A percentile compares a stretch with the other conserved stretches of the same genome.
Conservation (phyloP, 352 stramenopile species). For the Saprolegnia parasitica region DNA sequence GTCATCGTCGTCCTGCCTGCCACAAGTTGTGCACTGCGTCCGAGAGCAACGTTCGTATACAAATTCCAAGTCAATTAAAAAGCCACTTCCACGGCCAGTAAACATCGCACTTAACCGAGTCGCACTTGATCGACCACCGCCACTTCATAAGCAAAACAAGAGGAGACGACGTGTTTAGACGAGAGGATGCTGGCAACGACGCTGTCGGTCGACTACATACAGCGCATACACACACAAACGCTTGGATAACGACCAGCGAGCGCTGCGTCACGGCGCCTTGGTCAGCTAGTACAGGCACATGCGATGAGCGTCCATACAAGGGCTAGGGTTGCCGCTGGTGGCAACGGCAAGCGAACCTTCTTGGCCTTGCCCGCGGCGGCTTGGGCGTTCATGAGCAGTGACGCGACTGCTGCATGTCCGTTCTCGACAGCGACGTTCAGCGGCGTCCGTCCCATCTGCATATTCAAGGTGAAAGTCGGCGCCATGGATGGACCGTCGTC, state of each 20-base stretch:
- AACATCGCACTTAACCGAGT: background rate
- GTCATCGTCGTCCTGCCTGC: background rate
- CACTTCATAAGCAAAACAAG: too few relatives aligned
- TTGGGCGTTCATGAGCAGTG: constrained; percentile 1
- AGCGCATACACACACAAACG: too few relatives aligned
- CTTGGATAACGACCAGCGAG: too few relatives aligned
- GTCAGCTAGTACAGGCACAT: too few relatives aligned
- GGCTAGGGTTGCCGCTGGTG: too few relatives aligned
- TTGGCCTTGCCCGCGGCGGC: background rate
- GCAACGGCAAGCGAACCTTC: background rate
- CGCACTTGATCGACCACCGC: background rate
- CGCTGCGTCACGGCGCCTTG: too few relatives aligned
- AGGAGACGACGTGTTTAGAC: too few relatives aligned
- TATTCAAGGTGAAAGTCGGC: background rate
- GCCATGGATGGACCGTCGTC: background rate
- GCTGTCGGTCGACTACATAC: too few relatives aligned
- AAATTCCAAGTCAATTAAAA: background rate
- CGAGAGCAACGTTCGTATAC: constrained; percentile 21
- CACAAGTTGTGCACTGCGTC: constrained; percentile 7
- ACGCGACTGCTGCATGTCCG: background rate
- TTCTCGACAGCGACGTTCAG: constrained; percentile 8
- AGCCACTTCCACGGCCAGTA: background rate
- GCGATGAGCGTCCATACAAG: too few relatives aligned
- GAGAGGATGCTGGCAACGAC: too few relatives aligned
- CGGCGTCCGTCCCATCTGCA: constrained; percentile 2